Evolutionary conservation across 768 basidiomycete genomes (phyloP).

Genomic region (Lentinula raphanica): DNA sequence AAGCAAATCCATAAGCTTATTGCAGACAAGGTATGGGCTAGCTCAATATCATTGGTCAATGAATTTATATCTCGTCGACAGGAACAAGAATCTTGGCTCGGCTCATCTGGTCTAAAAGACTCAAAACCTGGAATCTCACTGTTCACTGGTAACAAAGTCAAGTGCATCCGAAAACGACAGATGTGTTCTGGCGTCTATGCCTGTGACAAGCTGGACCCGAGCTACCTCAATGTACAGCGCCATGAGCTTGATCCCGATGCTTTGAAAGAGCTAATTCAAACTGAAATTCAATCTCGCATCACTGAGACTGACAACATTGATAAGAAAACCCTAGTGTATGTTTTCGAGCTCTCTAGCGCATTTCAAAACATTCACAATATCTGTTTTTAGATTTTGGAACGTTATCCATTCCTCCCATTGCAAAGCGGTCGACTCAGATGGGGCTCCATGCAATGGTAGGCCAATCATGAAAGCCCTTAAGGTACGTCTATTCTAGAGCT

Average conservation of each 20-base stretch:
- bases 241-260: not conserved
- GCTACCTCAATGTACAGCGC: not conserved
- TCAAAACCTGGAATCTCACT: not conserved
- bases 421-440: too few relatives aligned
- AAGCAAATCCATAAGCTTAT: not conserved
- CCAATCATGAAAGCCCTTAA: too few relatives aligned
- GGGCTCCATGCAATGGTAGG: too few relatives aligned
- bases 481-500: too few relatives aligned
- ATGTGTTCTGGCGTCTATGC: not conserved
- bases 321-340: not conserved
- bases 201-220: not conserved
- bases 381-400: not conserved
- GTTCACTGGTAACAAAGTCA: not conserved
- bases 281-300: not conserved
- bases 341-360: not conserved
- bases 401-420: too few relatives aligned
- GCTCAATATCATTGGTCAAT: too few relatives aligned
- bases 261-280: not conserved
- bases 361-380: too few relatives aligned
- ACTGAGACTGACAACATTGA: not conserved
- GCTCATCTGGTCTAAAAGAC: not conserved
- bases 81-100: not conserved
- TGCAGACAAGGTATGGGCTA: too few relatives aligned
- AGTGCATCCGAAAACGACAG: not conserved
- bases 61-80: not conserved